Evolutionary conservation across 1,139 yeast species (phyloP).

Genomic region (Arxiozyma bovina): DNA sequence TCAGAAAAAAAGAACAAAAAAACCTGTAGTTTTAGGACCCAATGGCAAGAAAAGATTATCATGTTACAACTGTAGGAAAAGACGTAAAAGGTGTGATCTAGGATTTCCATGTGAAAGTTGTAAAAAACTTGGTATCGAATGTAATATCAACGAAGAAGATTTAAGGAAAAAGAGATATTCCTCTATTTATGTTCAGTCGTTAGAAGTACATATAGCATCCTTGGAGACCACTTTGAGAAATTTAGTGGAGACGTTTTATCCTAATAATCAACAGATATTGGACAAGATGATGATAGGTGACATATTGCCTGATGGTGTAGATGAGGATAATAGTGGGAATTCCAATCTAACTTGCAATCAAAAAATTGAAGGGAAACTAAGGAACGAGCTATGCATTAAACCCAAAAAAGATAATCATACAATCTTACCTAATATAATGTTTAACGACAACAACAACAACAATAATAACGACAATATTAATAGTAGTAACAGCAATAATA

Average conservation of each 20-base stretch:
- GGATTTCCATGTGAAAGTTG: conserved; percentile 47
- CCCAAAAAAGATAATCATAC: background rate
- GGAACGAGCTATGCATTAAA: background rate
- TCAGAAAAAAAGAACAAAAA: background rate
- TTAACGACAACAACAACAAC: background rate
- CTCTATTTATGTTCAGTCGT: conserved; percentile 39
- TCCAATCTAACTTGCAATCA: background rate
- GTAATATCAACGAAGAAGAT: conserved; percentile 44
- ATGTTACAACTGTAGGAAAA: conserved; percentile 29
- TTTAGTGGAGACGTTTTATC: conserved; percentile 17
- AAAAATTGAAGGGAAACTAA: conserved; percentile 4
- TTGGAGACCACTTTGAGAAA: conserved; percentile 24
- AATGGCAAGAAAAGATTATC: conserved; percentile 24
- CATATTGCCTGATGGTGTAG: conserved; percentile 9
- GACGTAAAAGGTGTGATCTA: conserved; percentile 43
- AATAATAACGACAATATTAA: background rate
- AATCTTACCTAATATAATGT: background rate
- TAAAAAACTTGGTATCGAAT: conserved; percentile 37
- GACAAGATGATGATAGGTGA: conserved; percentile 20
- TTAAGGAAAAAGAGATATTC: conserved; percentile 47
- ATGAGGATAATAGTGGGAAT: background rate
- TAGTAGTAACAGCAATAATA: too few species aligned
- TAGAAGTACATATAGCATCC: conserved; percentile 29
- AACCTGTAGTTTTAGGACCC: conserved; percentile 5
- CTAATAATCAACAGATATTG: conserved; percentile 13